Evolutionary conservation across 1,284 basidiomycete species (phyloP).

Genomic region (Ceratobasidium sp.): DNA sequence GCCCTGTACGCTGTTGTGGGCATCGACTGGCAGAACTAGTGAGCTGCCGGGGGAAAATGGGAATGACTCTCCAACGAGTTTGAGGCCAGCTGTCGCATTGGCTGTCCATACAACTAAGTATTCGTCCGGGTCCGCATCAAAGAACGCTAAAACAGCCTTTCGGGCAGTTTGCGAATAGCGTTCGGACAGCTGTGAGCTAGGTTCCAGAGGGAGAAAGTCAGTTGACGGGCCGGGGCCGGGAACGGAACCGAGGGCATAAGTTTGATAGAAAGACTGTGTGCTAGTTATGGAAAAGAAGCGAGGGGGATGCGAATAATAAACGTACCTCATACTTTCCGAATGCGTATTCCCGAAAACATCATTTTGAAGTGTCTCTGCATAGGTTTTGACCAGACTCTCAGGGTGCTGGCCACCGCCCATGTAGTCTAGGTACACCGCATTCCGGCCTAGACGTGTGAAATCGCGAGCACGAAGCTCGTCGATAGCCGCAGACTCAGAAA

Average conservation of each 20-base stretch:
- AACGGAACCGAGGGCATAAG: constrained; percentile 44
- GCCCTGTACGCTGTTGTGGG: constrained; percentile 86
- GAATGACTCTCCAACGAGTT: constrained; percentile 82
- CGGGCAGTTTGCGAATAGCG: constrained; percentile 74
- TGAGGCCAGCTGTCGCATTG: constrained; percentile 81
- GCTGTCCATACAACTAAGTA: constrained; percentile 85
- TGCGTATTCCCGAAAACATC: constrained; percentile 83
- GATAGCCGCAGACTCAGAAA: constrained; percentile 61
- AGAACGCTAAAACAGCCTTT: constrained; percentile 73
- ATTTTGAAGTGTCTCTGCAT: constrained; percentile 71
- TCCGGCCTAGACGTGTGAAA: constrained; percentile 68
- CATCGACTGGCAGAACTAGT: constrained; percentile 75
- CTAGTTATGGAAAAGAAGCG: no score
- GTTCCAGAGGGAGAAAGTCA: constrained; percentile 42
- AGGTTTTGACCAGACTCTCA: constrained; percentile 73
- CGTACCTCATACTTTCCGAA: constrained; percentile 77
- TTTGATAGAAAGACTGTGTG: no score
- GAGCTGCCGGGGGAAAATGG: constrained; percentile 67
- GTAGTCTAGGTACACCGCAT: constrained; percentile 73
- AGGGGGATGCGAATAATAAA: constrained; percentile 48
- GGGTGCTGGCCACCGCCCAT: constrained; percentile 84
- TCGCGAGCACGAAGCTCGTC: constrained; percentile 77
- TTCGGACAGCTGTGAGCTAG: constrained; percentile 74
- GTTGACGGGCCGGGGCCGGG: constrained; percentile 9
- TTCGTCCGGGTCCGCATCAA: constrained; percentile 69